These are phyloP conservation scores for Canna indica DNA, from an alignment of 176 grass and related monocot species.

Conservation along the genomic window DNA sequence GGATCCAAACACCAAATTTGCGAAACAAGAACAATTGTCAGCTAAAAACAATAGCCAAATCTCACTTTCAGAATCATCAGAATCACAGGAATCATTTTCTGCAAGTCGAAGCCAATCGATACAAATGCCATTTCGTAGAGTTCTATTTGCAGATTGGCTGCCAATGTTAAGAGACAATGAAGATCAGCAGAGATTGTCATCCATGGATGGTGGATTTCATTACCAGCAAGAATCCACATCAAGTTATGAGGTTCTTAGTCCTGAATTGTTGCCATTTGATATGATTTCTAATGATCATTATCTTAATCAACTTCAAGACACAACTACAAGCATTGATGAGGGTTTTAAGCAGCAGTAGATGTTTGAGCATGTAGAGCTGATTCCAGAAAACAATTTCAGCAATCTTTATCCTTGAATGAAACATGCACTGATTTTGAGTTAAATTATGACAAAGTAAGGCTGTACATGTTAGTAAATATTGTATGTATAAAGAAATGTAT, in stretches of 20 bases:
- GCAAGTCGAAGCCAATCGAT: neutral
- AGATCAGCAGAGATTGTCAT: constrained; percentile 8
- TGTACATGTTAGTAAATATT: too few species aligned
- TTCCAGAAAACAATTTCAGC: too few species aligned
- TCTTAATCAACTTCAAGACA: constrained; percentile 28
- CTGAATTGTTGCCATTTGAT: constrained; percentile 29
- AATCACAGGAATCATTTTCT: constrained; percentile 40
- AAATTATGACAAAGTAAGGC: too few species aligned
- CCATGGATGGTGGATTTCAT: neutral
- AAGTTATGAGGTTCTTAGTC: constrained; percentile 18
- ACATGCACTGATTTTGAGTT: too few species aligned
- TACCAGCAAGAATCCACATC: constrained; percentile 6
- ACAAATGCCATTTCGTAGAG: constrained; percentile 49
- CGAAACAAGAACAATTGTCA: constrained; percentile 1
- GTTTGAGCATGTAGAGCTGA: constrained; percentile 25
- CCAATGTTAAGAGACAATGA: constrained; percentile 15
- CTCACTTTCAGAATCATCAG: constrained; percentile 31
- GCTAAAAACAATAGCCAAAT: constrained; percentile 20
- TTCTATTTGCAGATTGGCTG: constrained; percentile 88
- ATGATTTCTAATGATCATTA: constrained; percentile 22
- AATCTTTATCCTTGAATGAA: too few species aligned
- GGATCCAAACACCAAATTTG: constrained; percentile 24
- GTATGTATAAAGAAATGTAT: too few species aligned
- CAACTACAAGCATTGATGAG: constrained; percentile 35
- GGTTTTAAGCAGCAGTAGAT: constrained; percentile 53